A percentile compares a stretch with the other conserved stretches of the same genome.
phyloP scores from a whole-genome alignment of 176 grass and related monocot genomes.

The Thalia dealbata region DNA sequence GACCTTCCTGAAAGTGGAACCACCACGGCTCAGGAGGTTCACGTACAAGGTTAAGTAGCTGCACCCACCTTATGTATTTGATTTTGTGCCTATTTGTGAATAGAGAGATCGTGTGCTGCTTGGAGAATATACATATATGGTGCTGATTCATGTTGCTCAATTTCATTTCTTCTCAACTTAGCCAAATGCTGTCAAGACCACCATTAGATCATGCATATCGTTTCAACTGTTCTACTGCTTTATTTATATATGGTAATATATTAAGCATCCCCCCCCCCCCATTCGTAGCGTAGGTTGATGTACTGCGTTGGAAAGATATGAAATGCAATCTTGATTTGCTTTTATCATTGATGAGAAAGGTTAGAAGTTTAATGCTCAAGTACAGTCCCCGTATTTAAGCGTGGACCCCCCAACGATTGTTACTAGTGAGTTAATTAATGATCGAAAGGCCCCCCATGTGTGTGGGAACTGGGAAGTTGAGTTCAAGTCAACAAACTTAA shows the following conservation, averaged over 20 bases:
- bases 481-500: too few relatives aligned
- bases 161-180: background rate
- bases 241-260: background rate
- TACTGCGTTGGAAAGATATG: background rate
- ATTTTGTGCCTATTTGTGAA: slow-evolving; percentile 14
- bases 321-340: background rate
- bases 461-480: too few relatives aligned
- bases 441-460: too few relatives aligned
- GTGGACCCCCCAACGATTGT: too few relatives aligned
- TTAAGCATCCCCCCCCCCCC: background rate
- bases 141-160: slow-evolving; percentile 3
- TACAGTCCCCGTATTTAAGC: too few relatives aligned
- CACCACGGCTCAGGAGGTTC: slow-evolving; percentile 49
- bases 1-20: slow-evolving; percentile 27
- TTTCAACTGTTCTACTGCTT: slow-evolving; percentile 8
- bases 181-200: background rate
- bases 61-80: background rate
- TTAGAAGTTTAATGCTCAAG: too few relatives aligned
- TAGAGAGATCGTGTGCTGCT: slow-evolving; percentile 8
- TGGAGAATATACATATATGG: background rate
- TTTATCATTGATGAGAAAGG: slow-evolving; percentile 23
- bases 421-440: too few relatives aligned
- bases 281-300: too few relatives aligned
- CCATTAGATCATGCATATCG: background rate
- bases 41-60: slow-evolving; percentile 44